Evolutionary conservation across 148 eudicot species (phyloP).

Genomic region (Vaccinium myrtillus): DNA sequence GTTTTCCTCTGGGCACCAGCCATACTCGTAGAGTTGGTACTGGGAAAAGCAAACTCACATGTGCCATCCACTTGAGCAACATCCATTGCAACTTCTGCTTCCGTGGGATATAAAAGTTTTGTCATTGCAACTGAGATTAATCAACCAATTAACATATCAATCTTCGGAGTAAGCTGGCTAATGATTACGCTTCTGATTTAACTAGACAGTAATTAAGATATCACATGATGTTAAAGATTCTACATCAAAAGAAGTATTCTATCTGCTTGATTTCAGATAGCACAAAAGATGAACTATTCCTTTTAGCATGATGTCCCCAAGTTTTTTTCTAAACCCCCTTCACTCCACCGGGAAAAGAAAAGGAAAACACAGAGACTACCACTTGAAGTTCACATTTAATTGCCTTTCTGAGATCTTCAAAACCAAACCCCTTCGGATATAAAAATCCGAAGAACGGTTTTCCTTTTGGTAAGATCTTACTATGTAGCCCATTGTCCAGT

Average conservation of each 20-base stretch:
- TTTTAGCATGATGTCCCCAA: not conserved
- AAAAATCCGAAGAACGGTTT: not conserved
- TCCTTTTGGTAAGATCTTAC: not conserved
- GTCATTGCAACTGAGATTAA: slow-evolving; percentile 75
- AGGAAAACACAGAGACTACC: not conserved
- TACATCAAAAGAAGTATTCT: not conserved
- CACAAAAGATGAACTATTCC: not conserved
- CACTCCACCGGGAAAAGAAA: too few relatives aligned
- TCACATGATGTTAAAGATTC: not conserved
- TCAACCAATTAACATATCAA: not conserved
- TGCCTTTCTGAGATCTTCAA: not conserved
- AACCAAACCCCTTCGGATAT: not conserved
- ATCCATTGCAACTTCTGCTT: slow-evolving; percentile 94
- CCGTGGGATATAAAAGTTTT: slow-evolving; percentile 69
- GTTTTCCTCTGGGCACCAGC: slow-evolving; percentile 51
- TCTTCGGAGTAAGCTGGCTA: not conserved
- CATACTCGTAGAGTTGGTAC: slow-evolving; percentile 37
- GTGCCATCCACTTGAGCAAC: slow-evolving; percentile 96
- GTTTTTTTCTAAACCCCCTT: too few relatives aligned
- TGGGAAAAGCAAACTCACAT: slow-evolving; percentile 47
- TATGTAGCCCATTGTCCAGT: not conserved
- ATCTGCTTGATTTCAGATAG: not conserved
- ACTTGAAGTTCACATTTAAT: too few relatives aligned
- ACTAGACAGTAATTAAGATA: not conserved
- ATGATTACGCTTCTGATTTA: not conserved